phyloP scores from a whole-genome alignment of 768 basidiomycete genomes.

The Termitomyces sp. region DNA sequence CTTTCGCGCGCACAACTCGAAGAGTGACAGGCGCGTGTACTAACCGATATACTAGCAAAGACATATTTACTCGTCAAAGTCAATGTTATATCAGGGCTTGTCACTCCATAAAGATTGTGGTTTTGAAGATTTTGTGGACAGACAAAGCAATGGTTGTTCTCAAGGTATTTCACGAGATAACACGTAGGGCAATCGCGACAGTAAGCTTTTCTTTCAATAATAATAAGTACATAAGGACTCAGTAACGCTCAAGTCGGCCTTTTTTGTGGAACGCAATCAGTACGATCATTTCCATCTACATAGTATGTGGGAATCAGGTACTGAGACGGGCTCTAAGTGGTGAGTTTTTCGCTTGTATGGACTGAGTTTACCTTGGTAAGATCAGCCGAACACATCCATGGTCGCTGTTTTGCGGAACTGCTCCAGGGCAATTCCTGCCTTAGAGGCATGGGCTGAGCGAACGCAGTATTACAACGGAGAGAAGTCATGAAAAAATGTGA shows the following conservation, averaged over 20 bases:
- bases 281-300: not conserved
- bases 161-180: no score
- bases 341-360: not conserved
- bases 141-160: no score
- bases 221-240: no score
- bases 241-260: not conserved
- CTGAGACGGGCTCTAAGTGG: not conserved
- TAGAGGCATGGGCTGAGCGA: not conserved
- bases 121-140: no score
- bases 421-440: not conserved
- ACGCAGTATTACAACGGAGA: not conserved
- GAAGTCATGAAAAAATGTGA: not conserved
- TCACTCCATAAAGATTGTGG: no score
- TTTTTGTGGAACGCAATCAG: not conserved
- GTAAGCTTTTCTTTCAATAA: no score
- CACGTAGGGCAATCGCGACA: no score
- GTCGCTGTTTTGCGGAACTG: not conserved
- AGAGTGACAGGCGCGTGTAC: not conserved
- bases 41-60: constrained; percentile 1
- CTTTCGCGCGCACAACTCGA: not conserved
- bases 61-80: not conserved
- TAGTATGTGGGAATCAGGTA: not conserved
- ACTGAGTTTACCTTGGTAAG: not conserved
- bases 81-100: no score
- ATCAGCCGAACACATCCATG: not conserved